These are phyloP conservation scores for Lepraria neglecta DNA, from an alignment of 495 filamentous ascomycete species.

Conservation along the genomic window DNA sequence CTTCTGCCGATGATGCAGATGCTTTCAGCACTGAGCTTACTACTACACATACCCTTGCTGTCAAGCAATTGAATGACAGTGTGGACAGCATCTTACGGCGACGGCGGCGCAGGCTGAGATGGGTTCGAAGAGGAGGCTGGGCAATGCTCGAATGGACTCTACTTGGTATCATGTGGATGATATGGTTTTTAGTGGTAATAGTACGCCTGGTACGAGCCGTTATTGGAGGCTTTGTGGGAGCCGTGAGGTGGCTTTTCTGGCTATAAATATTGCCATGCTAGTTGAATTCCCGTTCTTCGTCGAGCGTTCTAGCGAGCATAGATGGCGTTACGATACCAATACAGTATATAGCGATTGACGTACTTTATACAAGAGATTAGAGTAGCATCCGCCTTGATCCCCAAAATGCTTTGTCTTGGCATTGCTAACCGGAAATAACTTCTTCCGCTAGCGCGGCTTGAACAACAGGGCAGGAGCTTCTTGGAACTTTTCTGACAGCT, in stretches of 20 bases:
- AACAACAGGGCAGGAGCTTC: not conserved
- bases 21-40: constrained; percentile 65
- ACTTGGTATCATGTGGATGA: constrained; percentile 75
- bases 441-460: constrained; percentile 4
- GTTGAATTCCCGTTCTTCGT: constrained; percentile 2
- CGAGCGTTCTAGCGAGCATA: constrained; percentile 30
- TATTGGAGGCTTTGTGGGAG: constrained; percentile 50
- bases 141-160: constrained; percentile 71
- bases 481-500: constrained; percentile 13
- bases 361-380: not conserved
- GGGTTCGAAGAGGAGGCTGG: constrained; percentile 63
- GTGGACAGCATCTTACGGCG: constrained; percentile 66
- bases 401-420: not conserved
- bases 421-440: not conserved
- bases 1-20: constrained; percentile 69
- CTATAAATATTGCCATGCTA: constrained; percentile 32
- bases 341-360: not conserved
- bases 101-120: constrained; percentile 62
- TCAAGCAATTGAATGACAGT: constrained; percentile 70
- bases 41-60: constrained; percentile 62
- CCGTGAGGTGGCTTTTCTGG: constrained; percentile 74
- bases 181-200: constrained; percentile 73
- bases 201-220: constrained; percentile 55
- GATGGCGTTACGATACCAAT: constrained; percentile 17
- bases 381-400: not conserved